Evolutionary conservation across 2,329 filamentous ascomycete genomes (phyloP), one percentile per base, ranked within the genome.

Genomic region (Stemphylium vesicarium): DNA sequence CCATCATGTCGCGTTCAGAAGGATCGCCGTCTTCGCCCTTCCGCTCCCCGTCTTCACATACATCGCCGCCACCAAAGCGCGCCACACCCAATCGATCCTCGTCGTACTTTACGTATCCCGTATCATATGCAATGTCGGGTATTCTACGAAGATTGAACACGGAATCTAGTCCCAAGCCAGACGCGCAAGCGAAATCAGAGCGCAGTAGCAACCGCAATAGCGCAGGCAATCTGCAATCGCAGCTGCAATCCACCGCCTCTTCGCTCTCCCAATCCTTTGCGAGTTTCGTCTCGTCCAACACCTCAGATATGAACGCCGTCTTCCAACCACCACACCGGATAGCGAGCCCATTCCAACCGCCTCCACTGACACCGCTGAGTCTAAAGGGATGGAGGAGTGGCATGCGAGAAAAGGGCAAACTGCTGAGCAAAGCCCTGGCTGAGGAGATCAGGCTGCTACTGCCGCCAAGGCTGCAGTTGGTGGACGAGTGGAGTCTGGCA

Each of bases 391-490:
- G 88, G 75, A 80, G 81, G 54, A 77, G 80, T 1, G 82, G 81
- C 65, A 92, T 88, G 3, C 78, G 81, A 15, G 65, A 77, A 15
- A 82, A 81, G 32, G 87, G 86, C 41, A 84, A 85, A 62, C 80
- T 98, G 48, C 81, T 99, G 51, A 88, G 84, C 15, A 80, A 81
- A 44, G 84, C 87, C 10, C 80, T 98, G 26, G 95, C 94, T 2
- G 95, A 98, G 78, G 95, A 98, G 79, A 96, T 98, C 53, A 85
- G 95, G 42, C 84, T 96, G 35, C 87, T 98, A 68, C 81, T 98
- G 18, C 95, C 95, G 0, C 87, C 96, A 62, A 84, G 95, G 43
- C 78, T 98, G 56, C 91, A 96, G 75, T 86, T 99, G 39, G 85
- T 89, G 56, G 93, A 97, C 64, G 86, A 89, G 57, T 99, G 95